Base-by-base conservation (phyloP, 208 protist genomes). In the Zelonia costaricensis region DNA sequence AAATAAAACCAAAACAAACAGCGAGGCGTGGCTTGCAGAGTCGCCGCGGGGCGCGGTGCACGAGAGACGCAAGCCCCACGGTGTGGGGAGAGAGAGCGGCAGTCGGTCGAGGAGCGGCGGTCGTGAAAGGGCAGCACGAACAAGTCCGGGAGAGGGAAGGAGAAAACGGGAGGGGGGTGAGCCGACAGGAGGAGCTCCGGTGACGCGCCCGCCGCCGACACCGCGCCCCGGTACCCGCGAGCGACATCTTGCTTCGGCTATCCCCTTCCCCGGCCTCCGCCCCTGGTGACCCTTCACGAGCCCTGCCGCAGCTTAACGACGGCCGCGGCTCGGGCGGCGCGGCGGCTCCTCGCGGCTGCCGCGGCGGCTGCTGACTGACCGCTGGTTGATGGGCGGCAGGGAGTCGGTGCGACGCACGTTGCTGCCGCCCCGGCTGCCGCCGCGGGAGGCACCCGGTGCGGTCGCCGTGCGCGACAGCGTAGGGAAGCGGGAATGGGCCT, bases 401-500 rank as follows among this genome's bases (percentile, higher is more conserved):
- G 78, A 88, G 59, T 83, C 78, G 20, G 69, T 82, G 46, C 80
- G 74, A n/a, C 77, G 77, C 30, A 62, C 57, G 30, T 63, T 74
- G 39, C 47, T 67, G 39, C 75, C 65, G n/a, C 68, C 62, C 7
- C 80, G 62, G 52, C 84, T 88, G 4, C 25, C 70, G 16, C 40
- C 70, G 33, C 80, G 80, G 1, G 73, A 80, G 15, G 61, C 39
- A 28, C 59, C 70, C 18, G 84, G 78, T 1, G 72, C 79, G 25
- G 82, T 92, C 42, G 73, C 67, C 7, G 79, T 84, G 30, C 82
- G 76, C 20, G 59, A 59, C 38, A 84, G 56, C 28, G 69, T 62
- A 18, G 86, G 80, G 64, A 92, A 90, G 56, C 86, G 80, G 20
- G 73, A 73, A 45, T 76, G 59, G 35, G 72, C 54, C 48, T 78